phyloP scores from a whole-genome alignment of 345 rosid species.

The Isatis tinctoria region DNA sequence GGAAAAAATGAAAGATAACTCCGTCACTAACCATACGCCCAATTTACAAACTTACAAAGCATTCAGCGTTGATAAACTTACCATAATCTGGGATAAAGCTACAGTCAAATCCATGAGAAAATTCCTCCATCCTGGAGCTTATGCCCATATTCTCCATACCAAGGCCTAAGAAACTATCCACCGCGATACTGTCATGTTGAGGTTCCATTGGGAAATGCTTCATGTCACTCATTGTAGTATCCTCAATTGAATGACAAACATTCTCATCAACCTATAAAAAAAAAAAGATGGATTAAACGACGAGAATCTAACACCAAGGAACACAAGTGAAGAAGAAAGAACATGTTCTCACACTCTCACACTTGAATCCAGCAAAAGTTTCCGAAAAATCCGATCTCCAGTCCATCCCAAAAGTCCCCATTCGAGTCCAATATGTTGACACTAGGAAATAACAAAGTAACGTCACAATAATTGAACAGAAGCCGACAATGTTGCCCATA shows the following conservation, averaged over 20 bases:
- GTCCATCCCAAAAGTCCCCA: constrained; percentile 38
- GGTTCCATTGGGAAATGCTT: constrained; percentile 47
- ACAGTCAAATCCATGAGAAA: constrained; percentile 44
- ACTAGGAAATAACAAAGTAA: background rate
- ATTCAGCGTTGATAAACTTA: constrained; percentile 22
- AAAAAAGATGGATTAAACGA: background rate
- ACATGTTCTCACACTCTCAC: constrained; percentile 36
- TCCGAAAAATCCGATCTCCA: constrained; percentile 21
- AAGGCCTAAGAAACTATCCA: constrained; percentile 49
- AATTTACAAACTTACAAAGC: background rate
- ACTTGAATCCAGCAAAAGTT: constrained; percentile 33
- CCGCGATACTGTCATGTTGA: constrained; percentile 41
- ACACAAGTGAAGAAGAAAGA: constrained; percentile 13
- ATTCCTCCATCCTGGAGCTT: constrained; percentile 42
- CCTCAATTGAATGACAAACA: constrained; percentile 37
- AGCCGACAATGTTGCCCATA: constrained; percentile 14
- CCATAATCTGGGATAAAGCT: constrained; percentile 40
- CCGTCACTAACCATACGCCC: background rate
- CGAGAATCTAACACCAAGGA: background rate
- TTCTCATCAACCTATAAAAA: constrained; percentile 42
- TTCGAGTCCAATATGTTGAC: constrained; percentile 18
- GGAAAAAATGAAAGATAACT: background rate
- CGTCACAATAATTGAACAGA: constrained; percentile 15
- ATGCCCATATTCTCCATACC: constrained; percentile 49
- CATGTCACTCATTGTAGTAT: constrained; percentile 45